These are phyloP conservation scores for Dipteronia dyeriana DNA, from an alignment of 345 rosid species.

Conservation along the genomic window DNA sequence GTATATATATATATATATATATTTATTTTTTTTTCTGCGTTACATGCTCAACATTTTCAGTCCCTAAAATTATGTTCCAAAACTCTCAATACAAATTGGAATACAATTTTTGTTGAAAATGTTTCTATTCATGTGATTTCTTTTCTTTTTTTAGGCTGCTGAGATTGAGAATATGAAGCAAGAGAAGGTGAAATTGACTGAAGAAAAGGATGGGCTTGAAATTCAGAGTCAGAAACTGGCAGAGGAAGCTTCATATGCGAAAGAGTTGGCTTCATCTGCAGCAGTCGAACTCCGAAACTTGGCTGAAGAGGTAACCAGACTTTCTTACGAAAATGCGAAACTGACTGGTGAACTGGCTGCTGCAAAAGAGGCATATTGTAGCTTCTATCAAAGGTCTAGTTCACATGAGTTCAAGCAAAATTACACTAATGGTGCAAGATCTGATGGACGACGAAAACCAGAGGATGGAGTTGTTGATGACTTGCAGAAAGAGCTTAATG, in stretches of 20 bases:
- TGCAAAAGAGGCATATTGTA: slow-evolving; percentile 38
- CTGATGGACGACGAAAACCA: slow-evolving; percentile 32
- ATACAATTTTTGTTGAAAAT: background rate
- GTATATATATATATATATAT: too few species aligned
- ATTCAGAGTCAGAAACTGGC: slow-evolving; percentile 51
- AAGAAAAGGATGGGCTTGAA: slow-evolving; percentile 62
- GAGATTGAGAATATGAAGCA: slow-evolving; percentile 60
- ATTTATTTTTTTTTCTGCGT: background rate
- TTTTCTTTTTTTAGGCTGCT: slow-evolving; percentile 43
- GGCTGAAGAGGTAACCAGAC: slow-evolving; percentile 73
- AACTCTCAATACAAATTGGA: background rate
- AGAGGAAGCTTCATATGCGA: slow-evolving; percentile 75
- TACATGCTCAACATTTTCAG: slow-evolving; percentile 12
- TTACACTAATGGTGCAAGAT: slow-evolving; percentile 22
- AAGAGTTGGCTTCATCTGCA: slow-evolving; percentile 71
- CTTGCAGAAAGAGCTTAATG: slow-evolving; percentile 48
- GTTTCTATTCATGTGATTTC: background rate
- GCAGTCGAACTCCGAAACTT: slow-evolving; percentile 65
- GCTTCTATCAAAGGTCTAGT: slow-evolving; percentile 31
- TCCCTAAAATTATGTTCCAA: background rate
- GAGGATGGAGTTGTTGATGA: slow-evolving; percentile 41
- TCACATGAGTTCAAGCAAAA: slow-evolving; percentile 33
- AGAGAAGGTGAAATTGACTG: slow-evolving; percentile 45
- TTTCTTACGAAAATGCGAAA: slow-evolving; percentile 64
- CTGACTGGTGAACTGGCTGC: slow-evolving; percentile 51